These are phyloP conservation scores for Xylaria sp. DNA, from an alignment of 2,329 filamentous ascomycete species.

Conservation along the genomic window DNA sequence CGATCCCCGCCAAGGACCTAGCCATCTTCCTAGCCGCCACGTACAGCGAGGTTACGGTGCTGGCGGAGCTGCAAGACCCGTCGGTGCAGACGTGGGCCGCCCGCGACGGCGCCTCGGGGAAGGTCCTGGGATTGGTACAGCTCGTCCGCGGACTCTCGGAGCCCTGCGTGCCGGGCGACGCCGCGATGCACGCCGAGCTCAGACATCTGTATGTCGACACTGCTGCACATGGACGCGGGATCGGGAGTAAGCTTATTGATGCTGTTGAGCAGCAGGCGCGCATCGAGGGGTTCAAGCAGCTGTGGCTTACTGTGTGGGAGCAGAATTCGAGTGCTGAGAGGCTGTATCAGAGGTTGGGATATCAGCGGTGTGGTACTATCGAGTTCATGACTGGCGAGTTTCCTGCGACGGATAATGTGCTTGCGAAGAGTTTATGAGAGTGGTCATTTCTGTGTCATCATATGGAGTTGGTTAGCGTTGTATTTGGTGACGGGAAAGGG, in stretches of 20 bases:
- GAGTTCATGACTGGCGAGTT: conserved; percentile 43
- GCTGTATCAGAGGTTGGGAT: conserved; percentile 46
- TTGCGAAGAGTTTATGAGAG: conserved; percentile 40
- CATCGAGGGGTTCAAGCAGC: conserved; percentile 43
- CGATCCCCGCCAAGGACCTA: conserved; percentile 43
- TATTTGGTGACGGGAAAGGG: not conserved
- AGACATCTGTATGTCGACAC: conserved; percentile 48
- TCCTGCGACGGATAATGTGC: conserved; percentile 45
- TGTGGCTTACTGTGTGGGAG: conserved; percentile 50
- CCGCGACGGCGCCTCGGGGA: conserved; percentile 36
- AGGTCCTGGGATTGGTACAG: conserved; percentile 46
- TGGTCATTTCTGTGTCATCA: not conserved
- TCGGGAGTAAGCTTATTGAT: conserved; percentile 46
- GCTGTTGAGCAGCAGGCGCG: conserved; percentile 44
- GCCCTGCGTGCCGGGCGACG: conserved; percentile 38
- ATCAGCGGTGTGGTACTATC: conserved; percentile 39
- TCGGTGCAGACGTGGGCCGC: conserved; percentile 42
- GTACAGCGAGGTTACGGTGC: conserved; percentile 41
- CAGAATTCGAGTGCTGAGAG: conserved; percentile 40
- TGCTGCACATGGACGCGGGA: conserved; percentile 45
- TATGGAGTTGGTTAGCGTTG: not conserved
- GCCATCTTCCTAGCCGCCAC: conserved; percentile 41
- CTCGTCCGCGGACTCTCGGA: conserved; percentile 42
- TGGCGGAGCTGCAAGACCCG: conserved; percentile 41
- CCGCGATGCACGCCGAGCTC: conserved; percentile 44